Evolutionary conservation across 306 rosid species (phyloP).

Genomic region (Cicer yamashitae): DNA sequence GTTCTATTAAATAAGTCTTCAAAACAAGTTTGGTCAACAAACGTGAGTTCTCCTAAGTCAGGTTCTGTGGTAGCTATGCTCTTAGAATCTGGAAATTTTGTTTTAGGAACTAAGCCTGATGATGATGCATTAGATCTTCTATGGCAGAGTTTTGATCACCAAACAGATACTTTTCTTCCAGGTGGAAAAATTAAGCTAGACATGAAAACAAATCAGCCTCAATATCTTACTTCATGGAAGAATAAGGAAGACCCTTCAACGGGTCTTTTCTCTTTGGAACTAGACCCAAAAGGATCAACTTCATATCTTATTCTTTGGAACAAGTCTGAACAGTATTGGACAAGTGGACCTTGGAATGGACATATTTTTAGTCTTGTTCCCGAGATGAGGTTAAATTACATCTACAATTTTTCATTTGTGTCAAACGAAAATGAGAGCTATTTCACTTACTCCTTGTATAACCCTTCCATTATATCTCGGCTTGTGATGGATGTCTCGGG

Average conservation of each 20-base stretch:
- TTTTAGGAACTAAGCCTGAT: constrained; percentile 37
- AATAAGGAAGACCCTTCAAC: constrained; percentile 50
- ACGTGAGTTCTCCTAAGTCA: constrained; percentile 39
- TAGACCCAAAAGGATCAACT: constrained; percentile 42
- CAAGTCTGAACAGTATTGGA: constrained; percentile 51
- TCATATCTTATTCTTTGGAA: constrained; percentile 51
- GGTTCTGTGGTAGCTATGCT: constrained; percentile 49
- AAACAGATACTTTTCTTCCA: constrained; percentile 62
- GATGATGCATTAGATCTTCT: constrained; percentile 27
- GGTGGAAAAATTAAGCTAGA: constrained; percentile 53
- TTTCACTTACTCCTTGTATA: constrained; percentile 49
- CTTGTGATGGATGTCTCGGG: constrained; percentile 48
- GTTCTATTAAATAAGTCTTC: constrained; percentile 54
- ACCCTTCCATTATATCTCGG: constrained; percentile 25
- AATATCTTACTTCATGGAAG: constrained; percentile 68
- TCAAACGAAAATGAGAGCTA: constrained; percentile 57
- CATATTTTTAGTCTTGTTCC: constrained; percentile 50
- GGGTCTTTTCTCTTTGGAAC: constrained; percentile 57
- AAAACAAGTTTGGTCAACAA: constrained; percentile 65
- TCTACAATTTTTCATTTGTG: constrained; percentile 50
- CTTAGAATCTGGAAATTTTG: constrained; percentile 56
- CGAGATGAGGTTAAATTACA: constrained; percentile 58
- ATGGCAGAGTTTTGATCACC: constrained; percentile 75
- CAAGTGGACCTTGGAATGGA: constrained; percentile 58
- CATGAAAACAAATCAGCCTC: constrained; percentile 50